These are phyloP conservation scores for Acrocalymma vagum DNA, from an alignment of 2,329 filamentous ascomycete genomes.

Conservation along the genomic window DNA sequence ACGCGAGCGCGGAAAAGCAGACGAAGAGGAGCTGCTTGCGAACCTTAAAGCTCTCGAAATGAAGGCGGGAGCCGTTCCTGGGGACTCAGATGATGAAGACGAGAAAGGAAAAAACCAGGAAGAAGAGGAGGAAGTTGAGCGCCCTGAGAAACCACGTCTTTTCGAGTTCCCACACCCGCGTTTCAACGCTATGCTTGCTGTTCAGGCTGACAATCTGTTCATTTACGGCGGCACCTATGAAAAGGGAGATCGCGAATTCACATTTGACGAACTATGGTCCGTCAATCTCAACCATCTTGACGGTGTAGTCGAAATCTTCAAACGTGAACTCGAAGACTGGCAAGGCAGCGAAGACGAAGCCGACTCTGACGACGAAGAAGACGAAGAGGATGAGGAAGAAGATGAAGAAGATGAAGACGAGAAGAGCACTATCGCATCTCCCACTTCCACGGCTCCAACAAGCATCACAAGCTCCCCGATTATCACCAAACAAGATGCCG, in stretches of 20 bases:
- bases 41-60: conserved; percentile 88
- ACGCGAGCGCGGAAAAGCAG: conserved; percentile 81
- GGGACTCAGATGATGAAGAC: conserved; percentile 43
- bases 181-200: conserved; percentile 90
- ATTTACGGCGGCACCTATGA: conserved; percentile 97
- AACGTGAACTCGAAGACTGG: conserved; percentile 86
- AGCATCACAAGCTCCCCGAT: conserved; percentile 37
- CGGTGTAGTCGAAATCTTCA: conserved; percentile 91
- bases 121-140: conserved; percentile 61
- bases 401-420: conserved; percentile 54
- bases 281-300: conserved; percentile 95
- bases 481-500: conserved; percentile 25
- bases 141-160: conserved; percentile 63
- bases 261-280: conserved; percentile 93
- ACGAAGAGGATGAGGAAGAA: conserved; percentile 46
- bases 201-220: conserved; percentile 91
- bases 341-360: conserved; percentile 60
- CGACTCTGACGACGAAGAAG: conserved; percentile 58
- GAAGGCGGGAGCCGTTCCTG: conserved; percentile 64
- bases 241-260: conserved; percentile 92
- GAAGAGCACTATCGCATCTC: conserved; percentile 63
- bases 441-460: conserved; percentile 63
- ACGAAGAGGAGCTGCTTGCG: conserved; percentile 87
- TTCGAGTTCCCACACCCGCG: conserved; percentile 88
- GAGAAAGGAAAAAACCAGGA: conserved; percentile 37